A percentile compares a stretch with the other conserved stretches of the same genome.
Evolutionary conservation across 163 green algal species (phyloP).

Genomic region (Coccomyxa subellipsoidea): DNA sequence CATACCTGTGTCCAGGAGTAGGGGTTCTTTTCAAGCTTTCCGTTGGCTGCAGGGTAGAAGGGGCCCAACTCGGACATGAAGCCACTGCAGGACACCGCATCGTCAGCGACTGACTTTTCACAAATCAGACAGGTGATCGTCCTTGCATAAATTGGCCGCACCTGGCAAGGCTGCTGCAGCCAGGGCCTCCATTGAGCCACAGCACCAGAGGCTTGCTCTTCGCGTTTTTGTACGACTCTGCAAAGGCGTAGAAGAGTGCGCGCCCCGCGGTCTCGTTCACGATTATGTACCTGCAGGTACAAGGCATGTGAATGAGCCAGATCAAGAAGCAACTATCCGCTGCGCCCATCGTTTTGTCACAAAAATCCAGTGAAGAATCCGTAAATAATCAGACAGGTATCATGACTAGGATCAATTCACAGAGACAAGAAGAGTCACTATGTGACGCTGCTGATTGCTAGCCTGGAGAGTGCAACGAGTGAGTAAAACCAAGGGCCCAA

Average conservation of each 20-base stretch:
- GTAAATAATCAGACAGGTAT: too few species aligned
- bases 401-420: too few species aligned
- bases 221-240: slow-evolving; percentile 32
- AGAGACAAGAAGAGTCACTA: too few species aligned
- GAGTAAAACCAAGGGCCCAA: too few species aligned
- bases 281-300: slow-evolving; percentile 51
- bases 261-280: slow-evolving; percentile 50
- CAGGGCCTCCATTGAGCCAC: slow-evolving; percentile 86
- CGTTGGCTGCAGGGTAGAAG: slow-evolving; percentile 58
- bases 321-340: too few species aligned
- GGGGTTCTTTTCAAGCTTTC: slow-evolving; percentile 37
- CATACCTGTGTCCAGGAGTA: slow-evolving; percentile 52
- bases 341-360: neutral
- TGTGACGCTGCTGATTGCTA: too few species aligned
- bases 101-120: too few species aligned
- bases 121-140: neutral
- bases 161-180: slow-evolving; percentile 76
- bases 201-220: slow-evolving; percentile 64
- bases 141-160: too few species aligned
- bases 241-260: slow-evolving; percentile 73
- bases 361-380: too few species aligned
- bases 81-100: slow-evolving; percentile 36
- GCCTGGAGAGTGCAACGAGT: too few species aligned
- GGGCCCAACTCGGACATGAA: slow-evolving; percentile 86
- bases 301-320: neutral